Conservation (phyloP, 176 grass and related monocot genomes). For the Typha latifolia region DNA sequence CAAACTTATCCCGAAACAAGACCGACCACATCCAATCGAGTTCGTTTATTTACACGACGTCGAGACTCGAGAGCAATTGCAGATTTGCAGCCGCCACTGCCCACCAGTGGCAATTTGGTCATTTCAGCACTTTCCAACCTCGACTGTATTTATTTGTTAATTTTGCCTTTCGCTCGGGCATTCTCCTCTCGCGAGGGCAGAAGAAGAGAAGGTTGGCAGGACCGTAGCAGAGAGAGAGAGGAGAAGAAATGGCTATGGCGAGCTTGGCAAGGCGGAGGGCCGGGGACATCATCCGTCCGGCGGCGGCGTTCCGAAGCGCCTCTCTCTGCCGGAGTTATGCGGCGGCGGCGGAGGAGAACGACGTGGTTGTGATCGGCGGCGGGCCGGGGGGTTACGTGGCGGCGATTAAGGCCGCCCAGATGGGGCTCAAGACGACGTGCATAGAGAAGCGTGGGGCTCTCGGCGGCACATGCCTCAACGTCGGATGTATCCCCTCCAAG, state of each 20-base stretch:
- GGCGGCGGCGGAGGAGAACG: constrained; percentile 48
- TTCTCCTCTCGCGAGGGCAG: too few species aligned
- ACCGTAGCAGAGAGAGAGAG: background rate
- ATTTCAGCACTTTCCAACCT: too few species aligned
- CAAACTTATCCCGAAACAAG: too few species aligned
- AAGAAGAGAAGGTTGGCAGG: background rate
- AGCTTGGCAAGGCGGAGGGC: constrained; percentile 60
- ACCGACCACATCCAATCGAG: too few species aligned
- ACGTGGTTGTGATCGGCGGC: constrained; percentile 81
- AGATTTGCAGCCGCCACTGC: too few species aligned
- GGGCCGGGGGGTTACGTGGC: constrained; percentile 83
- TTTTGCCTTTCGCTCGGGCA: too few species aligned
- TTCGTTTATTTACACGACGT: too few species aligned
- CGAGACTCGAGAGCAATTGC: too few species aligned
- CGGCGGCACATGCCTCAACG: constrained; percentile 88
- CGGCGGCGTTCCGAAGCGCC: constrained; percentile 8
- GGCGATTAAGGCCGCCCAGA: constrained; percentile 80
- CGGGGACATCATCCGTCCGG: constrained; percentile 30
- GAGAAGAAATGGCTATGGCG: constrained; percentile 55
- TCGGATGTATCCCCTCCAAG: constrained; percentile 93
- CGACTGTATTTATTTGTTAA: too few species aligned
- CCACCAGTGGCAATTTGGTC: too few species aligned
- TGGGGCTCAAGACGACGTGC: constrained; percentile 89
- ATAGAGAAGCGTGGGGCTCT: constrained; percentile 81
- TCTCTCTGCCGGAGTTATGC: constrained; percentile 33